Evolutionary conservation across 257 asterid species (phyloP), one percentile per base, ranked within the genome.

Genomic region (Solanum etuberosum): DNA sequence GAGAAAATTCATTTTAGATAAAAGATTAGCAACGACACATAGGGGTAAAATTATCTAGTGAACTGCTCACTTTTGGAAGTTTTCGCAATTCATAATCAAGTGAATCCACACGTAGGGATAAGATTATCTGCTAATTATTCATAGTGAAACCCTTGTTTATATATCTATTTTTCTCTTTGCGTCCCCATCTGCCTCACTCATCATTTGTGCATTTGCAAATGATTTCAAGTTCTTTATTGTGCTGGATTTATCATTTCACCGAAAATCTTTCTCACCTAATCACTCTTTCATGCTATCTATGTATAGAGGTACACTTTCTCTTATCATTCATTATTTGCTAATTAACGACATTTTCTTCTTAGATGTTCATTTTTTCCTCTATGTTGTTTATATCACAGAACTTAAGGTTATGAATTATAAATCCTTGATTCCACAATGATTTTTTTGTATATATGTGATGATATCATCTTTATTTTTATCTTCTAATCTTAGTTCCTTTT

Each of bases 1-100:
- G 21, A 89, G 90, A 78, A 88, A 84, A 83, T 65, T 86, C 12
- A 91, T 43, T 12, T 43, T 43, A 43, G 51, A 43, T 43, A 43
- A 42, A 42, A 42, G 1, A 42, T 42, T 10, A 42, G 48, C 48
- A 42, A 42, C 48, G 15, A 42, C 14, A 42, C 15, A 15, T 42
- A 42, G 48, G 48, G 48, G 48, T 42, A 42, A 42, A 42, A 42
- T 11, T 42, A 42, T 42, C 48, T 42, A 42, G 48, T 42, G 48
- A 42, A 42, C 48, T 42, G 48, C 5, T 42, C 48, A 42, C 48
- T 42, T 42, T 42, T 42, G 48, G 48, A 42, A 42, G 48, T 42
- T 42, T 42, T 42, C 15, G 48, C 15, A 42, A 42, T 42, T 42
- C 48, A 42, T 42, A 42, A 42, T 42, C 15, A 3, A 42, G 48